Evolutionary conservation across 1,284 basidiomycete genomes (phyloP).

Genomic region (Volvariella volvacea): DNA sequence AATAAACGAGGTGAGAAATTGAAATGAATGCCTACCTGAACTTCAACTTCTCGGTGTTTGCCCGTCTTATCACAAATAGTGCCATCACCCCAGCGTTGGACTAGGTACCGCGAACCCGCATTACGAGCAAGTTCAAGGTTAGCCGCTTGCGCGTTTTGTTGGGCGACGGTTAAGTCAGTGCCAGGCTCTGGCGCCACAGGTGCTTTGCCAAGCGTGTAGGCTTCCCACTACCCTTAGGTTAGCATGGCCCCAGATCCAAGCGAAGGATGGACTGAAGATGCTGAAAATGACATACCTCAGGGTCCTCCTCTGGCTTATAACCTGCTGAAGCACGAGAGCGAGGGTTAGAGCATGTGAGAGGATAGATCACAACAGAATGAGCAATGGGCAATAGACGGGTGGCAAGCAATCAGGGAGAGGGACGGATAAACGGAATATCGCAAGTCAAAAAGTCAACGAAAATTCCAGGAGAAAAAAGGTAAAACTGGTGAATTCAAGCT

Average conservation of each 20-base stretch:
- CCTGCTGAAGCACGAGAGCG: conserved; percentile 38
- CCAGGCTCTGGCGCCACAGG: conserved; percentile 51
- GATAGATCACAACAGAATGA: background rate
- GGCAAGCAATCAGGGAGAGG: background rate
- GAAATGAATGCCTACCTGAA: conserved; percentile 58
- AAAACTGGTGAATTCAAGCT: background rate
- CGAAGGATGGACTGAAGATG: conserved; percentile 11
- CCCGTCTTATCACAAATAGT: conserved; percentile 90
- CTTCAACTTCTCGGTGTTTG: conserved; percentile 79
- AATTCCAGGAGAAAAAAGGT: conserved; percentile 3
- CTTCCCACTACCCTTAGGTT: conserved; percentile 56
- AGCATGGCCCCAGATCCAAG: conserved; percentile 12
- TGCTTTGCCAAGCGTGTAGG: conserved; percentile 73
- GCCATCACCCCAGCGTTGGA: conserved; percentile 87
- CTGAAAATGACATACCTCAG: conserved; percentile 44
- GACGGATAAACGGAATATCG: too few species aligned
- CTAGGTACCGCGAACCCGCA: conserved; percentile 83
- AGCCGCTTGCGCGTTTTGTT: conserved; percentile 52
- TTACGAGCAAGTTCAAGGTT: conserved; percentile 70
- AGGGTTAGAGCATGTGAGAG: conserved; percentile 7
- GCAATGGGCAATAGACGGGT: conserved; percentile 6
- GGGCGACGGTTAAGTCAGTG: conserved; percentile 61
- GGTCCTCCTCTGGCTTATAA: conserved; percentile 75
- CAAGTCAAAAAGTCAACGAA: conserved; percentile 3
- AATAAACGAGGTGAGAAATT: conserved; percentile 11